A percentile compares a stretch with the other conserved stretches of the same genome.
Conservation (phyloP, 345 rosid genomes). For the Eucalyptus sp. region DNA sequence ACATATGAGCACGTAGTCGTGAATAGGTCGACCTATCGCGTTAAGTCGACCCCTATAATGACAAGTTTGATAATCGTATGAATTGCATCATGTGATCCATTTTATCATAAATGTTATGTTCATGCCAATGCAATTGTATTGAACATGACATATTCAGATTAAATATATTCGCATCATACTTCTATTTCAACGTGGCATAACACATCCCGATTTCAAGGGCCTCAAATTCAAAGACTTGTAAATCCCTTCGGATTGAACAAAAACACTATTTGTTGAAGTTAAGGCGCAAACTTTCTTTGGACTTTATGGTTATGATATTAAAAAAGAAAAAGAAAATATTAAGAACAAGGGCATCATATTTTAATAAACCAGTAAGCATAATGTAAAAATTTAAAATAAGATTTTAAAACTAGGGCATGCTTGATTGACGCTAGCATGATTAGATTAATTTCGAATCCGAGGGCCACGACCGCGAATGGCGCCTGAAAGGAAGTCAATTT, state of each 20-base stretch:
- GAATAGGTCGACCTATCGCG: rapidly evolving
- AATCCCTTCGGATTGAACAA: rapidly evolving
- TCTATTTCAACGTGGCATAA: rapidly evolving
- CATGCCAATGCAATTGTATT: rapidly evolving
- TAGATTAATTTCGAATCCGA: neutral
- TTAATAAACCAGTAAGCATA: neutral
- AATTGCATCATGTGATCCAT: rapidly evolving
- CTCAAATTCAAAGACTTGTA: neutral
- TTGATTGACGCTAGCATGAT: neutral
- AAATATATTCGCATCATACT: rapidly evolving
- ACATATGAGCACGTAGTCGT: neutral
- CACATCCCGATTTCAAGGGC: rapidly evolving
- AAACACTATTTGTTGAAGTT: neutral
- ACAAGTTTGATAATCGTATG: rapidly evolving
- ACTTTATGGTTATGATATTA: neutral
- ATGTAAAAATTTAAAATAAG: rapidly evolving
- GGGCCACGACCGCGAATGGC: neutral
- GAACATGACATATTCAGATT: rapidly evolving
- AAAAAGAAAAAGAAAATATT: neutral
- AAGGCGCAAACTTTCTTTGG: rapidly evolving
- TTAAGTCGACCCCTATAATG: neutral
- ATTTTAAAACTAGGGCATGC: neutral
- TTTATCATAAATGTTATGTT: rapidly evolving
- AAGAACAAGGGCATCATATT: neutral
- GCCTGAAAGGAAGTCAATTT: neutral